phyloP scores from a whole-genome alignment of 257 asterid genomes.

The Solanum tacnaense region DNA sequence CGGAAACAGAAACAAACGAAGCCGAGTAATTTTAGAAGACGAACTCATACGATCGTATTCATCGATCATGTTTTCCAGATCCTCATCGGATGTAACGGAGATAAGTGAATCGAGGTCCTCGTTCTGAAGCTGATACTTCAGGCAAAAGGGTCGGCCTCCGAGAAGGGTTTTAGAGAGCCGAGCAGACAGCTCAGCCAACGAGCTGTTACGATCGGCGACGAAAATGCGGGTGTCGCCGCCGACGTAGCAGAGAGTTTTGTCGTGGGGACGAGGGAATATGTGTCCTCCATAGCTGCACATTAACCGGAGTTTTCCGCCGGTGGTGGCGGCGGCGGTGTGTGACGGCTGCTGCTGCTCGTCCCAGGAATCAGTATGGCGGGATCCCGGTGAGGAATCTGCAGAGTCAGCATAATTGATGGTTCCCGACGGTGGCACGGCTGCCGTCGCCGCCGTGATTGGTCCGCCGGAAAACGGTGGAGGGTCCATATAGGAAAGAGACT shows the following conservation, averaged over 20 bases:
- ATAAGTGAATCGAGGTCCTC: slow-evolving; percentile 88
- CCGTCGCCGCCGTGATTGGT: slow-evolving; percentile 12
- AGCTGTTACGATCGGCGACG: slow-evolving; percentile 55
- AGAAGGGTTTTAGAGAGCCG: slow-evolving; percentile 74
- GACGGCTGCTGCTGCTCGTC: slow-evolving; percentile 22
- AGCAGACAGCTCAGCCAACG: slow-evolving; percentile 49
- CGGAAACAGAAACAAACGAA: slow-evolving; percentile 42
- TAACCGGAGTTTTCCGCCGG: slow-evolving; percentile 49
- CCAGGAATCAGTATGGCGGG: slow-evolving; percentile 58
- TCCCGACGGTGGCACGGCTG: slow-evolving; percentile 3
- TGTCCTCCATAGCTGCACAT: slow-evolving; percentile 98
- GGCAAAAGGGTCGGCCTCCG: slow-evolving; percentile 34
- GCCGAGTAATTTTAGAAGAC: slow-evolving; percentile 31
- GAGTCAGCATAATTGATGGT: slow-evolving; percentile 27
- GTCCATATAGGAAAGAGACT: slow-evolving; percentile 42
- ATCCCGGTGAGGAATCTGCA: slow-evolving; percentile 58
- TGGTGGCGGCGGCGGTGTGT: slow-evolving; percentile 20
- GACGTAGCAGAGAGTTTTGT: slow-evolving; percentile 70
- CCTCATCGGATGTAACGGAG: slow-evolving; percentile 76
- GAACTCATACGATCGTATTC: slow-evolving; percentile 66
- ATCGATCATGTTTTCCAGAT: slow-evolving; percentile 85
- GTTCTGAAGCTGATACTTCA: slow-evolving; percentile 76
- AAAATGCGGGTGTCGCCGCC: slow-evolving; percentile 92
- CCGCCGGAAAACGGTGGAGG: slow-evolving; percentile 42
- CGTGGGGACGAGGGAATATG: slow-evolving; percentile 93